Base-by-base conservation (phyloP, 2,329 filamentous ascomycete species). In the Ophioceras dolichostomum region DNA sequence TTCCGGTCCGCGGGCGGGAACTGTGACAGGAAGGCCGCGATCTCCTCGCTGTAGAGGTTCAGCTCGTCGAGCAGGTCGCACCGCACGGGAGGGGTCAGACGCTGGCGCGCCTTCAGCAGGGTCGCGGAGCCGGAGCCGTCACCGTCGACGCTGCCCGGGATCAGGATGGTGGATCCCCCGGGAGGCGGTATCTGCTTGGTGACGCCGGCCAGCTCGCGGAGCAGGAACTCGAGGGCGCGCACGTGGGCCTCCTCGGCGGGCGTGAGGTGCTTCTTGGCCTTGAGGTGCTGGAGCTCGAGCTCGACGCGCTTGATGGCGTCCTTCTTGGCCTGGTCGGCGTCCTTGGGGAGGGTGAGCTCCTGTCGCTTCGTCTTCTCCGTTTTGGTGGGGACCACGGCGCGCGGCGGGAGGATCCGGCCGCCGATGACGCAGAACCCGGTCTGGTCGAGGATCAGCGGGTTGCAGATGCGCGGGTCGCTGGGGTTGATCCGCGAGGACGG, bases 381-480 rank as follows among this genome's bases (percentile, higher is more conserved):
- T 10, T 18, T 36, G 22, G 28, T 20, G 21, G 22, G 20, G 9
- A 21, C 34, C 10, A 17, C 4, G 34, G n/a, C n/a, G n/a, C 22
- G 22, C 22, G 7, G 7, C 22, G 22, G 22, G 22, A 8, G 22
- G 22, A 26, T 26, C 8, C 7, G 7, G 12, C 22, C 12, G 22
- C 12, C 22, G 8, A 30, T 29, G 34, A 36, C 13, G 34, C 34
- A 36, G 34, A 30, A 36, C 26, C 26, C 34, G 26, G 27, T 29
- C 34, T 33, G 16, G 31, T 27, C 34, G 17, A 27, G 34, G 3
- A n/a, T 22, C 17, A n/a, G 19, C 17, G 27, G 24, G 16, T 30
- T 30, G 24, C 17, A 10, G 27, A 9, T n/a, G n/a, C n/a, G n/a
- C n/a, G n/a, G n/a, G n/a, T n/a, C n/a, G n/a, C n/a, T n/a, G n/a